phyloP scores from a whole-genome alignment of 176 grass and related monocot species.

The Eleusine coracana region DNA sequence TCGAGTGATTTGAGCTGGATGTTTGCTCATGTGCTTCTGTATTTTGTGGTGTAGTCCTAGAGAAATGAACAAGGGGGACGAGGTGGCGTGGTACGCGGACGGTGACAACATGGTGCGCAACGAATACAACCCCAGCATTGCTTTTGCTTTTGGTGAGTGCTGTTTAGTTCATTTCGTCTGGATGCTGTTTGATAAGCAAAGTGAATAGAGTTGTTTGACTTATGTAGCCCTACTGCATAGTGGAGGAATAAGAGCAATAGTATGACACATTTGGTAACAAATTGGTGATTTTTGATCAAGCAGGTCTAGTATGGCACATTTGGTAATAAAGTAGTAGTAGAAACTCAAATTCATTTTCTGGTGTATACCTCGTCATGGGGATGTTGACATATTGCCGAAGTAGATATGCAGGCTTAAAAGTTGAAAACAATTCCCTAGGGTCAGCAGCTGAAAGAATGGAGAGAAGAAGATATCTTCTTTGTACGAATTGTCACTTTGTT shows the following conservation, averaged over 20 bases:
- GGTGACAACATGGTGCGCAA: conserved; percentile 90
- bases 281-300: background rate
- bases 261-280: background rate
- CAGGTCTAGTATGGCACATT: background rate
- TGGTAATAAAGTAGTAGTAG: background rate
- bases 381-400: conserved; percentile 6
- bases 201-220: background rate
- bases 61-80: conserved; percentile 97
- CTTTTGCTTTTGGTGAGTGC: conserved; percentile 89
- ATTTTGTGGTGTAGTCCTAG: conserved; percentile 57
- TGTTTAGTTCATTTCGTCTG: conserved; percentile 8
- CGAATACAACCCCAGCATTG: conserved; percentile 80
- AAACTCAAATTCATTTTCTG: background rate
- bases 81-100: conserved; percentile 93
- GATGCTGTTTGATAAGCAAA: background rate
- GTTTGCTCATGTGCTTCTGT: conserved; percentile 14
- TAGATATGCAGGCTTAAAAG: background rate
- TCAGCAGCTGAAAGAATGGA: background rate
- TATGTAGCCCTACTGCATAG: background rate
- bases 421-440: conserved; percentile 7
- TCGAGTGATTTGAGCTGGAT: conserved; percentile 29
- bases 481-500: background rate
- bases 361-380: background rate
- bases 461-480: conserved; percentile 4
- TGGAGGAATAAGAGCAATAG: background rate